Conservation (phyloP, 345 rosid species). For the Durio zibethinus region DNA sequence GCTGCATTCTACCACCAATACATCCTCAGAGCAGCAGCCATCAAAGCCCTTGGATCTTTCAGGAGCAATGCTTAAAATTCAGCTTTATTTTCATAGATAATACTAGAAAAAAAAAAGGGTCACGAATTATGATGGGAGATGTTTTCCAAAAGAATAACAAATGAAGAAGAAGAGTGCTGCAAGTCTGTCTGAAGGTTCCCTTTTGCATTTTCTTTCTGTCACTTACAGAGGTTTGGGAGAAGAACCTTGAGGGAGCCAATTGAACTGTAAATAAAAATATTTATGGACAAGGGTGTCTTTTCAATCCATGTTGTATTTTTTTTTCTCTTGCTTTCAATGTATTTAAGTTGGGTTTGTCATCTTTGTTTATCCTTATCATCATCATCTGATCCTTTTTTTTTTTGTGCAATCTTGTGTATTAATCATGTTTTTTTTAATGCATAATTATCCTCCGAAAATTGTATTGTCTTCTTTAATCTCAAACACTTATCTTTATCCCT, state of each 20-base stretch:
- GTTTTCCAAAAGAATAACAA: slow-evolving; percentile 20
- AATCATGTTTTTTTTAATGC: background rate
- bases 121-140: slow-evolving; percentile 12
- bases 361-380: slow-evolving; percentile 19
- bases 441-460: background rate
- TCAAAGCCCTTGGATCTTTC: slow-evolving; percentile 78
- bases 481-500: background rate
- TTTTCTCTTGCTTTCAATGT: slow-evolving; percentile 8
- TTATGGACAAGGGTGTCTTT: slow-evolving; percentile 27
- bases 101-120: background rate
- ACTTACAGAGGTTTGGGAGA: background rate
- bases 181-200: slow-evolving; percentile 14
- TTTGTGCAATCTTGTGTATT: background rate
- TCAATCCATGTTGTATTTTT: background rate
- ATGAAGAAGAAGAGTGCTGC: slow-evolving; percentile 17
- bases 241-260: slow-evolving; percentile 15
- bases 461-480: background rate
- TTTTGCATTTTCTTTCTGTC: slow-evolving; percentile 11
- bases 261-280: slow-evolving; percentile 36
- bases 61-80: slow-evolving; percentile 73
- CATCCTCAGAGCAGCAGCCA: slow-evolving; percentile 73
- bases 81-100: background rate
- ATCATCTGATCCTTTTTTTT: background rate
- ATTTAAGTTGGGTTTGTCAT: slow-evolving; percentile 13
- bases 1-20: slow-evolving; percentile 83